Base-by-base conservation (phyloP, 495 filamentous ascomycete species). In the Aspergillus cristatus region DNA sequence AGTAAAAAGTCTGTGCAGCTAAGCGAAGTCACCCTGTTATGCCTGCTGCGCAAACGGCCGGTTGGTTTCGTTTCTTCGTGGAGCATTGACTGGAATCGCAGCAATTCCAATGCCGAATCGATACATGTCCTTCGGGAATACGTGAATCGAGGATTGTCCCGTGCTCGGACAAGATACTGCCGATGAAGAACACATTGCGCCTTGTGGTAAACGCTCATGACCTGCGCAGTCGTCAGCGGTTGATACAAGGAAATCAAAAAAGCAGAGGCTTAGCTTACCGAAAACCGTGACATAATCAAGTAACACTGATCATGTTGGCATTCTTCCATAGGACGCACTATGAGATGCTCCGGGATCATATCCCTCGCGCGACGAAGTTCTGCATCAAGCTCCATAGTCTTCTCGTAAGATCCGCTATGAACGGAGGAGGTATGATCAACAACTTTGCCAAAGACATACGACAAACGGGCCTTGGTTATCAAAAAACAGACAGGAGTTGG, bases 191-290 rank as follows among this genome's bases (percentile, higher is more conserved):
- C 78, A 41, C 81, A 86, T 52, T 93, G 73, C 11, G 84, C 80
- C 60, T 94, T 94, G 49, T 93, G 79, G 51, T 84, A 91, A n/a
- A 96, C 60, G 20, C 91, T 79, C 48, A 90, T 82, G n/a, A 94
- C 63, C 61, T 68, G 29, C 7, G 40, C 14, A 32, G 7, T 1
- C 7, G 18, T 60, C 39, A 59, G 46, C 34, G 34, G n/a, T 16
- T 6, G 14, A 22, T 34, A 22, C 28, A n/a, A 33, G 28, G 20
- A 4, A 3, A 12, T 6, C 0, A 24, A 11, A n/a, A 33, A 14
- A 7, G 20, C 20, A 24, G 8, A 24, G 4, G 20, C 20, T 24
- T 2, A n/a, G 48, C 55, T 52, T 47, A 68, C 64, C 41, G 78
- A 78, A 54, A 82, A 86, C 18, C 90, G 81, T 38, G 89, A 86